Conservation (phyloP, 1,284 basidiomycete genomes). For the Gastroboletus turbinatus region DNA sequence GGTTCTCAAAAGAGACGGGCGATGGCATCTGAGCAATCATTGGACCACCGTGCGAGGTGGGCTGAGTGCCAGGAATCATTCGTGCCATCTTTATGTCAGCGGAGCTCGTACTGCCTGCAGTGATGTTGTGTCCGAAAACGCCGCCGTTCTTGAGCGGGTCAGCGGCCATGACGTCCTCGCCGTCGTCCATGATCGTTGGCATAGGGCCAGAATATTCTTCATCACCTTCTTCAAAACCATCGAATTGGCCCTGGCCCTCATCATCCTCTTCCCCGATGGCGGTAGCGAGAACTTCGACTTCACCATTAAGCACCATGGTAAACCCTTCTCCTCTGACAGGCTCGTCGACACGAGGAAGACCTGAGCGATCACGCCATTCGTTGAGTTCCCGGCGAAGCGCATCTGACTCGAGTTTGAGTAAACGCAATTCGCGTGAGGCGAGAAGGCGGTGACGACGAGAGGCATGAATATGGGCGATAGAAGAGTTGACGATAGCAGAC, state of each 20-base stretch:
- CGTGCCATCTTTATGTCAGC: conserved; percentile 28
- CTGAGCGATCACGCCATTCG: conserved; percentile 80
- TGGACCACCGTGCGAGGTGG: conserved; percentile 23
- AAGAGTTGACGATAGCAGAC: conserved; percentile 91
- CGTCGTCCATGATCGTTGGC: conserved; percentile 27
- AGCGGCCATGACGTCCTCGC: conserved; percentile 27
- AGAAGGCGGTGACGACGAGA: conserved; percentile 78
- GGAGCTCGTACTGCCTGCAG: conserved; percentile 22
- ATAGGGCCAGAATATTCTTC: conserved; percentile 25
- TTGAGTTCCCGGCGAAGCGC: conserved; percentile 82
- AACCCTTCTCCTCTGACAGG: conserved; percentile 69
- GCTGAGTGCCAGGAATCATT: conserved; percentile 23
- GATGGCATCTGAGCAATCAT: conserved; percentile 33
- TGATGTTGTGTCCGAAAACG: conserved; percentile 24
- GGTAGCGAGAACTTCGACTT: conserved; percentile 61
- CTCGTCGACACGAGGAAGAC: conserved; percentile 67
- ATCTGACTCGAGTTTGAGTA: conserved; percentile 75
- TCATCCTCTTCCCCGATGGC: conserved; percentile 55
- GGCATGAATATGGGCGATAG: conserved; percentile 81
- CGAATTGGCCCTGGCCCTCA: conserved; percentile 43
- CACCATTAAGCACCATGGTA: conserved; percentile 63
- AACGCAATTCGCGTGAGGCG: conserved; percentile 74
- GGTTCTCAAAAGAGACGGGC: conserved; percentile 34
- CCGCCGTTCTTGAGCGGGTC: conserved; percentile 21
- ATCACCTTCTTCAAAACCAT: conserved; percentile 40